Base-by-base conservation (phyloP, 352 stramenopile species). In the Pythium sukuiense region DNA sequence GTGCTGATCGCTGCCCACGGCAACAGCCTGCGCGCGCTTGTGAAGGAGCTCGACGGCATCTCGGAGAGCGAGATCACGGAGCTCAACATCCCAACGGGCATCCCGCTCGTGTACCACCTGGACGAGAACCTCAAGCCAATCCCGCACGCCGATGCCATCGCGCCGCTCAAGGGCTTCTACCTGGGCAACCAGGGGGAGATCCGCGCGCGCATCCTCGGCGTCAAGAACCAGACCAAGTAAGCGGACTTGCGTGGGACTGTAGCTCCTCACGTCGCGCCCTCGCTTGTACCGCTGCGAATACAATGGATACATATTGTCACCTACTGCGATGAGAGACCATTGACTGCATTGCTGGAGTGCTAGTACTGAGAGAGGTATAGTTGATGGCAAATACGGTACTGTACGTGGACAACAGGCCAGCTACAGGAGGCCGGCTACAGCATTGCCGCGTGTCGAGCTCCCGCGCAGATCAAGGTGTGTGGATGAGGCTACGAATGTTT, bases 21-120 rank as follows among this genome's bases (percentile, higher is more conserved):
- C 70, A 99, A 99, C 83, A 97, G 90, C 54, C 88, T 99, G 29
- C 93, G 98, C 63, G 97, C 98, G 13, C 83, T 99, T 39, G 97
- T 99, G 6, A 99, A 99, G 84, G 94, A 99, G 77, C 83, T 99
- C 63, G 98, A 99, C 76, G 87, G 93, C 72, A 99, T 99, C 76
- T 84, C 88, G 20, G 92, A 99, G 71, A 93, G 98, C 72, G 89
- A 90, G 16, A 99, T 99, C 86, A 92, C 88, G 55, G 95, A 96
- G 35, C 85, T 99, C 52, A 99, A 99, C 85, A 99, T 99, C 74
- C 96, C 92, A 24, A 99, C 96, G 16, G 97, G 93, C 37, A 90
- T 97, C 50, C 97, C 97, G 29, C 84, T 99, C 33, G 89, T 99
- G 66, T 99, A 98, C 85, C 92, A 99, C 74, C 71, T 99, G 65